These are phyloP conservation scores for Sordaria brevicollis DNA, from an alignment of 495 filamentous ascomycete genomes.

Conservation along the genomic window DNA sequence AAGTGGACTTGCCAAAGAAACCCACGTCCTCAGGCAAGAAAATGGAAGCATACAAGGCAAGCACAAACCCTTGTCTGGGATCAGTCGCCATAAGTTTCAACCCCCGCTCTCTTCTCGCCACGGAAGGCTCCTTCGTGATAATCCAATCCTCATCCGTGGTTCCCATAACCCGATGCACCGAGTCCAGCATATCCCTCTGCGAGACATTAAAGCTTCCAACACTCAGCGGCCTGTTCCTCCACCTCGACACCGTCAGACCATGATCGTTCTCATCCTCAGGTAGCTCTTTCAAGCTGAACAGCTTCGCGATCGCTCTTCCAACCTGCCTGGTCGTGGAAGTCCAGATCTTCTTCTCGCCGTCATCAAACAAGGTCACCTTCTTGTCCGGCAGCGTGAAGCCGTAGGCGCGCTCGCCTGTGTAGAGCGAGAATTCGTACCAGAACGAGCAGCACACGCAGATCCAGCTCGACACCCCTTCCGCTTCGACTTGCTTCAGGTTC, in stretches of 20 bases:
- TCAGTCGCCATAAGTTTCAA: slow-evolving; percentile 31
- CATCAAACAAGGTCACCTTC: slow-evolving; percentile 25
- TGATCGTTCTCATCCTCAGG: slow-evolving; percentile 34
- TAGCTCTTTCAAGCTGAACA: slow-evolving; percentile 27
- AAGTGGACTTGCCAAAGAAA: neutral
- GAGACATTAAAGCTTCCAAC: slow-evolving; percentile 32
- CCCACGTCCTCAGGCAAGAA: slow-evolving; percentile 41
- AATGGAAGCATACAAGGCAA: slow-evolving; percentile 39
- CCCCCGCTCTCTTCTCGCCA: slow-evolving; percentile 35
- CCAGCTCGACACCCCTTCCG: slow-evolving; percentile 16
- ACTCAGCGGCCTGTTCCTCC: slow-evolving; percentile 28
- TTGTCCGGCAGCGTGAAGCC: slow-evolving; percentile 23
- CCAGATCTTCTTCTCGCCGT: slow-evolving; percentile 22
- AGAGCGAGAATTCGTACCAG: slow-evolving; percentile 39
- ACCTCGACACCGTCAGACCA: slow-evolving; percentile 21
- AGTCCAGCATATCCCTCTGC: slow-evolving; percentile 39
- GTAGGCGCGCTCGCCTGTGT: slow-evolving; percentile 14
- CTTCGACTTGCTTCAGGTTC: slow-evolving; percentile 25
- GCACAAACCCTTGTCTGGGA: slow-evolving; percentile 35
- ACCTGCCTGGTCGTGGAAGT: slow-evolving; percentile 32
- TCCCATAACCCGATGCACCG: slow-evolving; percentile 41
- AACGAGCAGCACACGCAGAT: slow-evolving; percentile 33
- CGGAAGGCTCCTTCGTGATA: slow-evolving; percentile 30
- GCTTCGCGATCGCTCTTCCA: slow-evolving; percentile 28
- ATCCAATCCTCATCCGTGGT: slow-evolving; percentile 47